Base-by-base conservation (phyloP, 208 protist species). In the Leishmania aethiopica region DNA sequence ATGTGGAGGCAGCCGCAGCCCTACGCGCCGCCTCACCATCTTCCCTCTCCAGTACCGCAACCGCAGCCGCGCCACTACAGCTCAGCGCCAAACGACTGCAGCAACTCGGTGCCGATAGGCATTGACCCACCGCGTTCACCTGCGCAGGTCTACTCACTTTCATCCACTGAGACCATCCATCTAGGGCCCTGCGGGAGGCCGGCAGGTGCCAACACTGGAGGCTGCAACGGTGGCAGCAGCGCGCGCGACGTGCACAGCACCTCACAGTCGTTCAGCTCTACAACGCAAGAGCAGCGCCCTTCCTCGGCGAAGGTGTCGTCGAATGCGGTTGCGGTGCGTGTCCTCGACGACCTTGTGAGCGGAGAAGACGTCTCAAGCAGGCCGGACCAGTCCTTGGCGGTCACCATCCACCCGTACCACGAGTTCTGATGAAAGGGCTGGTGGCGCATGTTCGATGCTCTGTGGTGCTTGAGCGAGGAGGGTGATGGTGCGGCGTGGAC, bases 281-380 rank as follows among this genome's bases (percentile, higher is more conserved):
- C 74, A 0, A 71, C 81, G 19, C 66, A 66, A n/a, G 76, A 77
- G 2, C 57, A 60, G 1, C 42, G 17, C 17, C 32, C 3, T 42
- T 74, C 59, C 51, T 59, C 35, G 17, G 19, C 32, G 25, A 25
- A 22, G n/a, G 32, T 37, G 37, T 35, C 25, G 22, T 35, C 75
- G 53, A 62, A 32, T 40, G 49, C 72, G 45, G 70, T 81, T 49
- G 60, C 71, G 71, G 76, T 85, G 57, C 81, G 81, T 19, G 76
- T 85, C 10, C 69, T 85, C 42, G 81, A 81, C 45, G 72, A 13
- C 15, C 77, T 47, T 2, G 49, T 72, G 32, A 59, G 5, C 22
- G 28, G 32, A 17, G 1, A 11, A 3, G 60, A 22, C 2, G 75
- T 35, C 22, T 25, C 66, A 17, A 47, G 28, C 5, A 73, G 67